phyloP scores from a whole-genome alignment of 2,329 filamentous ascomycete species.

The Aphanocladium album region DNA sequence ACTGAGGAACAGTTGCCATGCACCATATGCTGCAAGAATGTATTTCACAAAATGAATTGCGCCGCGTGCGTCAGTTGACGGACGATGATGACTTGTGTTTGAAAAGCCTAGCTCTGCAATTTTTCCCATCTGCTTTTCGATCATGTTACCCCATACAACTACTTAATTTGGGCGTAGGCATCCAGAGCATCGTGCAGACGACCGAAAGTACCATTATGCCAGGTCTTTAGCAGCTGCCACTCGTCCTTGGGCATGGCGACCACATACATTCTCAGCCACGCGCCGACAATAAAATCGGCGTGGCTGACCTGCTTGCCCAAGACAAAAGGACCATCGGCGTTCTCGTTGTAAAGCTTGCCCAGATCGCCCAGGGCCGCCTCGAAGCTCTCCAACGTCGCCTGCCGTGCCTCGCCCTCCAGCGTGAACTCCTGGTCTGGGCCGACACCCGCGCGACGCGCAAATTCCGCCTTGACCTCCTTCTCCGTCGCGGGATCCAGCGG shows the following conservation, averaged over 20 bases:
- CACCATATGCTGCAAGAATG: too few species aligned
- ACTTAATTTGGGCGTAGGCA: background rate
- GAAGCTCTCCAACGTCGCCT: constrained; percentile 35
- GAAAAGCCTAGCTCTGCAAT: background rate
- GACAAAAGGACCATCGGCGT: constrained; percentile 40
- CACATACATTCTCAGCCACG: constrained; percentile 23
- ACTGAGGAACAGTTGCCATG: too few species aligned
- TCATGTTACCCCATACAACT: background rate
- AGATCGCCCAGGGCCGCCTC: constrained; percentile 36
- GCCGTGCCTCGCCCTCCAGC: constrained; percentile 34
- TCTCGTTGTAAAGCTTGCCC: constrained; percentile 36
- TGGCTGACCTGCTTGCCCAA: constrained; percentile 41
- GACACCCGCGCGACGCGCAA: constrained; percentile 42
- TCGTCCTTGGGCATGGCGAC: background rate
- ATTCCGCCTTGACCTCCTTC: constrained; percentile 40
- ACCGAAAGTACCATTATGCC: constrained; percentile 3
- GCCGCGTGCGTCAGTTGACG: too few species aligned
- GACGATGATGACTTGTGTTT: too few species aligned
- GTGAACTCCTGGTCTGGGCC: constrained; percentile 40
- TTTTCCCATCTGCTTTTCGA: background rate
- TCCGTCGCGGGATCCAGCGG: constrained; percentile 47
- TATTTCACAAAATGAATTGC: too few species aligned
- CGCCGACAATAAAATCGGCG: constrained; percentile 54
- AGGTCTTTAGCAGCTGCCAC: constrained; percentile 4
- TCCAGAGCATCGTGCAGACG: constrained; percentile 7